phyloP scores from a whole-genome alignment of 306 rosid species.

The Trifolium fragiferum region DNA sequence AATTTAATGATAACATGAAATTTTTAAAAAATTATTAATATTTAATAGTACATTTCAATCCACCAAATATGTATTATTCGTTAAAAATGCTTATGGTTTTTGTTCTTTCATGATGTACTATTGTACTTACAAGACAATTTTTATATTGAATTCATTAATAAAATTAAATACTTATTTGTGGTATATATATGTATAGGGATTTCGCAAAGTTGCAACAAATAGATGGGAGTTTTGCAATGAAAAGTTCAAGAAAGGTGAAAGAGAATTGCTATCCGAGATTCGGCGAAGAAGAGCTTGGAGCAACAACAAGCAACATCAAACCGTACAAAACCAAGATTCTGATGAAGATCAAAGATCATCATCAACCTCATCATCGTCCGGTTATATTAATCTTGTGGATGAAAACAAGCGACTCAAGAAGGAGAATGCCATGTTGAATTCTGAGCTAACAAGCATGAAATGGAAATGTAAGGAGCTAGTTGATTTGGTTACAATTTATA shows the following conservation, averaged over 20 bases:
- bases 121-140: too few species aligned
- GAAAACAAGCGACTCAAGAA: slow-evolving; percentile 84
- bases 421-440: slow-evolving; percentile 69
- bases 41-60: too few species aligned
- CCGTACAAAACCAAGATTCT: slow-evolving; percentile 37
- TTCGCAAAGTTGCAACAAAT: slow-evolving; percentile 77
- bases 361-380: slow-evolving; percentile 73
- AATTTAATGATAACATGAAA: too few species aligned
- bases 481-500: slow-evolving; percentile 58
- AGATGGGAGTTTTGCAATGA: slow-evolving; percentile 95
- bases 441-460: slow-evolving; percentile 68
- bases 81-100: too few species aligned
- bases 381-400: slow-evolving; percentile 56
- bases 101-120: too few species aligned
- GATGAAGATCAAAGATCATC: slow-evolving; percentile 88
- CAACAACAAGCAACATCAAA: slow-evolving; percentile 57
- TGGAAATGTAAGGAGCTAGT: slow-evolving; percentile 73
- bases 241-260: slow-evolving; percentile 73
- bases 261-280: slow-evolving; percentile 64
- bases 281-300: slow-evolving; percentile 82
- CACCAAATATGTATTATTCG: too few species aligned
- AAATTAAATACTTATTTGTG: not conserved
- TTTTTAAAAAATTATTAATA: too few species aligned
- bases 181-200: slow-evolving; percentile 59
- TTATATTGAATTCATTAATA: not conserved